These are phyloP conservation scores for Naganishia vaughanmartiniae DNA, from an alignment of 768 basidiomycete genomes.

Conservation along the genomic window DNA sequence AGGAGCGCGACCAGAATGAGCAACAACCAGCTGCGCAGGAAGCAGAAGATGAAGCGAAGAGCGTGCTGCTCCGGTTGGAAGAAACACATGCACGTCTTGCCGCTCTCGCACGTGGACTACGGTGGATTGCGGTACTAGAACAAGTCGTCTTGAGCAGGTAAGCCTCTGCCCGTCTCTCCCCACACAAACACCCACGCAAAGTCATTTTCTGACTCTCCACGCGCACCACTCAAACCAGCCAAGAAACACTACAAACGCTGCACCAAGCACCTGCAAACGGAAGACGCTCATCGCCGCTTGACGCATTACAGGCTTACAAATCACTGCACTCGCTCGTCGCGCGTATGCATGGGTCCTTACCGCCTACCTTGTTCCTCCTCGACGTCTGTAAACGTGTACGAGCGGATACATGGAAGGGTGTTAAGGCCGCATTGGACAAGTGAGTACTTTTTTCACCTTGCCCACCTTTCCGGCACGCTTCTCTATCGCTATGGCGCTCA, in stretches of 20 bases:
- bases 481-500: conserved; percentile 61
- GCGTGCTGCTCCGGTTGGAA: conserved; percentile 78
- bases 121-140: conserved; percentile 73
- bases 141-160: conserved; percentile 71
- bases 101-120: conserved; percentile 70
- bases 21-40: conserved; percentile 55
- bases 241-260: conserved; percentile 57
- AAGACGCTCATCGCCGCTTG: neutral
- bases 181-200: neutral
- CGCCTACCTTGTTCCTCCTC: neutral
- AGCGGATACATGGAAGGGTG: neutral
- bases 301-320: neutral
- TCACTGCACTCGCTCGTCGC: neutral
- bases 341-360: neutral
- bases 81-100: conserved; percentile 70
- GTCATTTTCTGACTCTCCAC: neutral
- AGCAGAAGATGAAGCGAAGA: conserved; percentile 47
- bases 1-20: conserved; percentile 25
- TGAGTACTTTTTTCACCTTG: neutral
- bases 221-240: conserved; percentile 33
- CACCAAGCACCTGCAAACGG: conserved; percentile 30
- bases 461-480: conserved; percentile 51
- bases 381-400: neutral
- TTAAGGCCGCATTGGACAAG: neutral
- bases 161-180: conserved; percentile 32